A percentile compares a stretch with the other conserved stretches of the same genome.
Conservation (phyloP, 192 early-diverging fungal genomes). For the Physocladia obscura region DNA sequence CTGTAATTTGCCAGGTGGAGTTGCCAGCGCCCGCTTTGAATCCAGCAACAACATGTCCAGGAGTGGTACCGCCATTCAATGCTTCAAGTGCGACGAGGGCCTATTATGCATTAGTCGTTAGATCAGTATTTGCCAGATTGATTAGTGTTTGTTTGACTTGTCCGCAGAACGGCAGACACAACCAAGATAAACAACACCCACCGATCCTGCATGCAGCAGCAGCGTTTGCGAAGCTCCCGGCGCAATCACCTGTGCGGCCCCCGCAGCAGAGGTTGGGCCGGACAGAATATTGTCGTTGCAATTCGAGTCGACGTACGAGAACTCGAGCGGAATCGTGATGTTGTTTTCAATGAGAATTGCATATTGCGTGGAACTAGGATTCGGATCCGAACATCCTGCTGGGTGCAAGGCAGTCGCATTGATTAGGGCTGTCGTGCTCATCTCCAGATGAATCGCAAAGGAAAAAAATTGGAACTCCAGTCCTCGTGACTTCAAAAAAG, state of each 20-base stretch:
- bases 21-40: background rate
- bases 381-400: constrained; percentile 7
- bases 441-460: too few species aligned
- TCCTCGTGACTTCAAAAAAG: too few species aligned
- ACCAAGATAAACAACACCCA: background rate
- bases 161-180: too few species aligned
- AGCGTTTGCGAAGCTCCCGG: background rate
- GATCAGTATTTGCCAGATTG: background rate
- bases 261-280: background rate
- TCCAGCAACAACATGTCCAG: background rate
- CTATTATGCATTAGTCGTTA: background rate
- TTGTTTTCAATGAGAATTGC: constrained; percentile 1
- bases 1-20: constrained; percentile 13
- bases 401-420: constrained; percentile 3
- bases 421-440: background rate
- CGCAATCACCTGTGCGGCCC: background rate
- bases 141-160: background rate
- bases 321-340: background rate
- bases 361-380: background rate
- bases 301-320: background rate
- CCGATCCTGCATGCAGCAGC: constrained; percentile 4
- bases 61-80: background rate
- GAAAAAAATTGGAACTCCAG: too few species aligned
- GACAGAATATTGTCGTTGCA: constrained; percentile 10
- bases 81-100: constrained; percentile 18